Conservation (phyloP, 2,329 filamentous ascomycete species). For the Teratosphaeria viscida region DNA sequence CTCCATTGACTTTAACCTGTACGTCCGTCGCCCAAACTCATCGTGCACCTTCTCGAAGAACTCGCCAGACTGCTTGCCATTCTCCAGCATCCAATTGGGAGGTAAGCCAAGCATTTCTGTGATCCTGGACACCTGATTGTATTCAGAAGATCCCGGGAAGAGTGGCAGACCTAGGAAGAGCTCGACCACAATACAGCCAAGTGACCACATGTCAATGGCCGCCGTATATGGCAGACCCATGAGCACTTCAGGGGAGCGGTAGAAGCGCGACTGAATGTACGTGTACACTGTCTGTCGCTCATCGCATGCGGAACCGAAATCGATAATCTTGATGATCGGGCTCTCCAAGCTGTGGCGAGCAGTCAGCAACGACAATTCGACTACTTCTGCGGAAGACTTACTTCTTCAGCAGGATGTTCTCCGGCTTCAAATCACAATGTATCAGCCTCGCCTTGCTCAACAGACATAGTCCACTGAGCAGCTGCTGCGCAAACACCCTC, state of each 20-base stretch:
- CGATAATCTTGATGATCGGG: conserved; percentile 99
- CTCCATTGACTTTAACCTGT: conserved; percentile 92
- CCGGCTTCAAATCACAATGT: conserved; percentile 95
- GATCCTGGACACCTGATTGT: conserved; percentile 94
- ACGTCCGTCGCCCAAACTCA: conserved; percentile 83
- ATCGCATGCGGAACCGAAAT: conserved; percentile 97
- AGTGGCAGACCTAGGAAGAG: conserved; percentile 88
- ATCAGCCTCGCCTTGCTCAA: conserved; percentile 95
- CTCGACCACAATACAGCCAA: conserved; percentile 96
- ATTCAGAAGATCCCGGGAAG: conserved; percentile 95
- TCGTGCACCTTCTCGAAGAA: conserved; percentile 92
- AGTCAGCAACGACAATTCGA: conserved; percentile 3
- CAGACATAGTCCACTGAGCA: conserved; percentile 82
- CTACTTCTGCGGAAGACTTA: conserved; percentile 26
- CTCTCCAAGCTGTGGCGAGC: conserved; percentile 60
- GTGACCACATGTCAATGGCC: conserved; percentile 98
- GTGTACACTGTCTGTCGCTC: conserved; percentile 98
- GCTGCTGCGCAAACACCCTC: conserved; percentile 91
- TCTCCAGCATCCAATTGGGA: conserved; percentile 97
- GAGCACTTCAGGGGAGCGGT: conserved; percentile 89
- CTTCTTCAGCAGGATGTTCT: conserved; percentile 97
- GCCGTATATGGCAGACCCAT: conserved; percentile 95
- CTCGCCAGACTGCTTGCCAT: conserved; percentile 93
- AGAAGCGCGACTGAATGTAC: conserved; percentile 97
- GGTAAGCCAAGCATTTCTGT: conserved; percentile 97